Evolutionary conservation across 306 rosid genomes (phyloP).

Genomic region (Mucuna pruriens): DNA sequence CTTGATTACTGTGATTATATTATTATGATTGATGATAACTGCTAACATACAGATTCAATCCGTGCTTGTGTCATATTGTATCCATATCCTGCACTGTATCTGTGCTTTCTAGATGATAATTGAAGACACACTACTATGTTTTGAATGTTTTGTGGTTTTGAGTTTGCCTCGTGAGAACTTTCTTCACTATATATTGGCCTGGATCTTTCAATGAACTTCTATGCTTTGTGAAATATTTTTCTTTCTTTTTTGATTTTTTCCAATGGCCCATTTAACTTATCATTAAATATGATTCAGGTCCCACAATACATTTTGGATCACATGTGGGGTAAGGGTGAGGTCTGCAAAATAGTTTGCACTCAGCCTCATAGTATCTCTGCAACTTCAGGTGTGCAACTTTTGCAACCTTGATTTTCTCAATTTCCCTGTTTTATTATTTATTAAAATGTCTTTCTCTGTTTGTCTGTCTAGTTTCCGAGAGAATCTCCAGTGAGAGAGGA

Average conservation of each 20-base stretch:
- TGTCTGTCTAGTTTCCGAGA: conserved; percentile 71
- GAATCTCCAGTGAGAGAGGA: conserved; percentile 89
- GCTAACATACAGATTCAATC: too few species aligned
- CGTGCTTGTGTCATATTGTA: background rate
- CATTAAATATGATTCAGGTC: conserved; percentile 64
- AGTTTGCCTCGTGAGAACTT: conserved; percentile 14
- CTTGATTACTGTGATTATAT: too few species aligned
- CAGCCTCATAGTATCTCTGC: conserved; percentile 96
- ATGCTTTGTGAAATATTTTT: conserved; percentile 27
- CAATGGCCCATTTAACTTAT: conserved; percentile 6
- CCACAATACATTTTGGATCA: conserved; percentile 91
- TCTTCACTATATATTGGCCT: background rate
- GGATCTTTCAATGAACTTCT: conserved; percentile 20
- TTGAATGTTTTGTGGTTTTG: conserved; percentile 17
- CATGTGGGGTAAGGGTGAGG: conserved; percentile 81
- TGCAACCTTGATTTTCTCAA: background rate
- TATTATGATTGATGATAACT: too few species aligned
- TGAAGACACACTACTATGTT: background rate
- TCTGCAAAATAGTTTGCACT: conserved; percentile 83
- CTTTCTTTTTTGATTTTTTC: background rate
- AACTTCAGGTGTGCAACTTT: conserved; percentile 66
- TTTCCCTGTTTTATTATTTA: conserved; percentile 1
- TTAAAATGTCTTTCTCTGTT: conserved; percentile 31
- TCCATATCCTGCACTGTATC: background rate
- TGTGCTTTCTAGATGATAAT: background rate